phyloP scores from a whole-genome alignment of 2,329 filamentous ascomycete genomes.

The Paraphaeosphaeria minitans region DNA sequence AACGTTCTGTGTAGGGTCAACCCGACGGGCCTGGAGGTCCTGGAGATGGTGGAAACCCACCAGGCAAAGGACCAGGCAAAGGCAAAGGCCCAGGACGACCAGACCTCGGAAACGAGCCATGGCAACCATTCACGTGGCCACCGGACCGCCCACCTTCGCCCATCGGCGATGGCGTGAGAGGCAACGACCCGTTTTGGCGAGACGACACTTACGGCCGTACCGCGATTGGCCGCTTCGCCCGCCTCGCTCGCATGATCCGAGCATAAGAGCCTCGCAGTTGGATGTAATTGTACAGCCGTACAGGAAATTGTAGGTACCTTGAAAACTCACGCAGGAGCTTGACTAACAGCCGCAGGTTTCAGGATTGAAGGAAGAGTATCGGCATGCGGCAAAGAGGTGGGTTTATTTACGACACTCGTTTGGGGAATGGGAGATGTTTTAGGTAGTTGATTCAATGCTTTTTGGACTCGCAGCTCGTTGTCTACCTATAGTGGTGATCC shows the following conservation, averaged over 20 bases:
- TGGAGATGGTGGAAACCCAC: background rate
- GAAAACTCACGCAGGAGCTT: background rate
- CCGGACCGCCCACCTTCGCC: background rate
- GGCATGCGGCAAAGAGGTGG: constrained; percentile 1
- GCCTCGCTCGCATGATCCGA: background rate
- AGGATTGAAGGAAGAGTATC: background rate
- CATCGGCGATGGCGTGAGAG: background rate
- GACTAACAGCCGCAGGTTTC: background rate
- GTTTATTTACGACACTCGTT: background rate
- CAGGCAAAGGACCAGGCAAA: background rate
- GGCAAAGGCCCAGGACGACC: background rate
- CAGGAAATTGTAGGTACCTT: background rate
- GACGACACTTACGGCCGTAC: background rate
- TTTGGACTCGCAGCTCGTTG: background rate
- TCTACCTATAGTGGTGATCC: background rate
- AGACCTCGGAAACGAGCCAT: background rate
- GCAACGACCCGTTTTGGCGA: background rate
- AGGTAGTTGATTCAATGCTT: constrained; percentile 3
- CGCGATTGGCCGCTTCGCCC: background rate
- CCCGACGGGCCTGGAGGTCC: background rate
- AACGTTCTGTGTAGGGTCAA: background rate
- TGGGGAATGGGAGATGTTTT: background rate
- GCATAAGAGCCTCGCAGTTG: background rate
- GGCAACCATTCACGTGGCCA: background rate
- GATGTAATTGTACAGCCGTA: constrained; percentile 1